Percentiles rank a stretch among this genome's conserved stretches.
phyloP scores from a whole-genome alignment of 805 yeast species.

The Pichia phayaonensis region DNA sequence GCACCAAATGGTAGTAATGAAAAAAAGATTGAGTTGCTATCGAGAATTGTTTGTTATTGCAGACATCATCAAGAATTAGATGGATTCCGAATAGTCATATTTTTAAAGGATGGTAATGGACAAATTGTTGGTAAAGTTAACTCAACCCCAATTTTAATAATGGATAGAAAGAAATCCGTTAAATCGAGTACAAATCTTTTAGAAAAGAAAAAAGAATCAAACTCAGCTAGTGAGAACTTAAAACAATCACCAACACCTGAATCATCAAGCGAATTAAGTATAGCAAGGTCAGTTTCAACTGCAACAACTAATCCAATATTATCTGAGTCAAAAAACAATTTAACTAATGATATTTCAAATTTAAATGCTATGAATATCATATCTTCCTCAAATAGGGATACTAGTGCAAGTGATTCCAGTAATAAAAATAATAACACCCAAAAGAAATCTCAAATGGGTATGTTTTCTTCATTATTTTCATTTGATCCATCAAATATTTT shows the following conservation, averaged over 20 bases:
- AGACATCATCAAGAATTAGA: constrained; percentile 86
- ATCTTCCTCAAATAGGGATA: neutral
- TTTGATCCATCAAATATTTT: constrained; percentile 11
- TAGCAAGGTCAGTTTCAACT: constrained; percentile 14
- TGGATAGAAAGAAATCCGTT: constrained; percentile 80
- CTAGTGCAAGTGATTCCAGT: neutral
- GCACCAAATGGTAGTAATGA: constrained; percentile 35
- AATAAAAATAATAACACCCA: neutral
- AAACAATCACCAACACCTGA: constrained; percentile 11
- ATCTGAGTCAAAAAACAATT: neutral
- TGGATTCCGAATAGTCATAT: constrained; percentile 72
- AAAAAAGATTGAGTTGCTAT: constrained; percentile 41
- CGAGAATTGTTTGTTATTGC: constrained; percentile 92
- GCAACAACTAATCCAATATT: neutral
- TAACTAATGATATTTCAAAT: neutral
- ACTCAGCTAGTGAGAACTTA: neutral
- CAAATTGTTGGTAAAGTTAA: constrained; percentile 63
- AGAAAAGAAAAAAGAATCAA: neutral
- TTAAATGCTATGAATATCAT: neutral
- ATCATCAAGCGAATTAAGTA: constrained; percentile 25
- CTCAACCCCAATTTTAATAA: constrained; percentile 76
- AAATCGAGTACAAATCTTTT: constrained; percentile 15
- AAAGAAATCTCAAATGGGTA: constrained; percentile 1
- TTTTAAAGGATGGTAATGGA: constrained; percentile 54
- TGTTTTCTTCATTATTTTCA: constrained; percentile 7